Evolutionary conservation across 768 basidiomycete species (phyloP), one percentile per base, ranked within the genome.

Genomic region (Calocybe indica): DNA sequence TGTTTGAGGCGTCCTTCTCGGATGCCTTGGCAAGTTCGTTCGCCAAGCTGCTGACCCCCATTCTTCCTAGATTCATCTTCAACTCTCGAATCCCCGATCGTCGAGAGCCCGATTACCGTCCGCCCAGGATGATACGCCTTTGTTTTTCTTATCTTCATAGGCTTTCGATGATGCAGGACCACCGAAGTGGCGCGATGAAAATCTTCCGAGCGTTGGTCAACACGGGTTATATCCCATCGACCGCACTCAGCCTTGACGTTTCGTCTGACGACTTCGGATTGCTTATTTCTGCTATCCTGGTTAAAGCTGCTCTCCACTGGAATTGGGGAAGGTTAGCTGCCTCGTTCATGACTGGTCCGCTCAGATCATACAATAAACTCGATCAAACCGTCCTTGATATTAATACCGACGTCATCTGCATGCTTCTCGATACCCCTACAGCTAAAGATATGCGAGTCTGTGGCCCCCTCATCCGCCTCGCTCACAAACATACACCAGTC

Each of bases 271-370:
- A 78, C 52, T 71, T 79, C 41, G 58, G 63, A 14, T 61, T 73
- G 13, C 75, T 83, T 44, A 63, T 85, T 15, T 64, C 68, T 15
- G 66, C 73, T 22, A 69, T 76, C 9, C 58, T 83, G 32, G 67
- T 77, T 7, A 72, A 73, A 39, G 69, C 82, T 6, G 75, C 78
- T 51, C 55, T 80, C 35, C 67, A 75, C 52, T 83, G 78, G 76
- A 65, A 72, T 37, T 83, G 78, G 79, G 63, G 67, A 42, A 46
- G 55, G 28, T 64, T 71, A 35, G 78, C 77, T 1, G 57, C 69
- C 9, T 55, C 47, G 6, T 60, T 81, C 30, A 57, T 81, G 38
- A 57, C 55, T 9, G 51, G 56, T 28, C 48, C 67, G 5, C 54
- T 73, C n/a, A 35, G 50, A 11, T 44, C 47, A 5, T 31, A 48